phyloP scores from a whole-genome alignment of 257 asterid species.

The Gentiana dahurica region DNA sequence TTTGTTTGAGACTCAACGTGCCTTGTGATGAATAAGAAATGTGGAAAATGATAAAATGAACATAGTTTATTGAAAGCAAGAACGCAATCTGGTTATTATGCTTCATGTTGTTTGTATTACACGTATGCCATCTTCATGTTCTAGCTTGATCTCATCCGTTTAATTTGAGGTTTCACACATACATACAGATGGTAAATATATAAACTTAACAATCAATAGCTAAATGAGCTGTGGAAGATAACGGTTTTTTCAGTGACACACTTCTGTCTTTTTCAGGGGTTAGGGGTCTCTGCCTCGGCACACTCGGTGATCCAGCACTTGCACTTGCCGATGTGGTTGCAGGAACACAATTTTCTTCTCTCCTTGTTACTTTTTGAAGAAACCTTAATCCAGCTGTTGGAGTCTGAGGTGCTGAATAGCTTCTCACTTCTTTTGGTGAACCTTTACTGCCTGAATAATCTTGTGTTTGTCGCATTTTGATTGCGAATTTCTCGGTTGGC shows the following conservation, averaged over 20 bases:
- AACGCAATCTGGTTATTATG: too few species aligned
- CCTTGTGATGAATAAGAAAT: too few species aligned
- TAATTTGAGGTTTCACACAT: too few species aligned
- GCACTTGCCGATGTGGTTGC: constrained; percentile 74
- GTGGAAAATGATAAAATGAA: too few species aligned
- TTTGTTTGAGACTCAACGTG: too few species aligned
- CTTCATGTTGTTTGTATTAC: too few species aligned
- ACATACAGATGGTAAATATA: too few species aligned
- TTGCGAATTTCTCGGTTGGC: constrained; percentile 27
- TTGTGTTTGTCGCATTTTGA: constrained; percentile 22
- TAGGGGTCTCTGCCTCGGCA: constrained; percentile 43
- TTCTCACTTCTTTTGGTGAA: constrained; percentile 12
- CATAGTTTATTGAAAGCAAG: too few species aligned
- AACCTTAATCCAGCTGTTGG: constrained; percentile 22
- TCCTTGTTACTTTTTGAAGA: constrained; percentile 19
- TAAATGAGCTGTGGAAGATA: constrained; percentile 27
- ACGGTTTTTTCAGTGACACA: constrained; percentile 41
- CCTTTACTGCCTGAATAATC: constrained; percentile 30
- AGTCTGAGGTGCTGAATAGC: constrained; percentile 25
- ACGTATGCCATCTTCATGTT: too few species aligned
- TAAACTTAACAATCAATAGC: too few species aligned
- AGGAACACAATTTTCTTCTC: constrained; percentile 24
- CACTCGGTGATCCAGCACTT: constrained; percentile 48
- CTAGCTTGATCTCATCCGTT: too few species aligned
- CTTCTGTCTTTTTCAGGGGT: constrained; percentile 40